Evolutionary conservation across 2,329 filamentous ascomycete species (phyloP), one percentile per base, ranked within the genome.

Genomic region (Aspergillus ruber): DNA sequence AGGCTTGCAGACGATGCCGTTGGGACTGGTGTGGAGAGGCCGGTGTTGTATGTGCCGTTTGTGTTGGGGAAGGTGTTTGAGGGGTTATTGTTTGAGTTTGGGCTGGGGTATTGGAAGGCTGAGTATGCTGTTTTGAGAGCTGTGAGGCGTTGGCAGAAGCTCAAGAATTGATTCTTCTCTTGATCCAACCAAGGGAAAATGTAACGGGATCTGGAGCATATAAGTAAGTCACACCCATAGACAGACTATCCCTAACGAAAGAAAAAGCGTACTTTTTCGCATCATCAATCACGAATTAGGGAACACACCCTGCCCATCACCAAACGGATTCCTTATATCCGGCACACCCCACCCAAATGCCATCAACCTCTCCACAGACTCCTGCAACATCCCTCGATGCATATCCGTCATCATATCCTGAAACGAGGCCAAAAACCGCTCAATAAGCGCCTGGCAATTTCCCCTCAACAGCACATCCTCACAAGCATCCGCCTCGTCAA

Each of bases 401-500:
- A 56, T 58, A 33, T 65, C 61, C 3, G 59, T 60, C n/a, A 65
- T 50, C 3, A 60, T 15, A 10, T 49, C 29, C 12, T 57, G 54
- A 15, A 58, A 55, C 9, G 50, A 50, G 7, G 57, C 52, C 35
- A 56, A 63, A 3, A 54, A 50, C 15, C 54, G 46, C 4, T 61
- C 56, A 15, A 64, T 50, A 1, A 58, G 46, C 1, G 53, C 47
- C 60, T 60, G 64, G 44, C 56, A 61, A 12, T 47, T 56, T 17
- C 50, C 48, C 50, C 53, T 51, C 13, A 55, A 10, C 25, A 27
- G n/a, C n/a, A 18, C 62, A 50, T 56, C 57, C 23, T 58, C 50
- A 44, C 62, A 66, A 32, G 59, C 58, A 23, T 60, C 65, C 13
- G 66, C 52, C 38, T 66, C 61, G 12, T 62, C 59, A 18, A 65